Conservation (phyloP, 208 protist genomes). For the Plasmodiophora brassicae region DNA sequence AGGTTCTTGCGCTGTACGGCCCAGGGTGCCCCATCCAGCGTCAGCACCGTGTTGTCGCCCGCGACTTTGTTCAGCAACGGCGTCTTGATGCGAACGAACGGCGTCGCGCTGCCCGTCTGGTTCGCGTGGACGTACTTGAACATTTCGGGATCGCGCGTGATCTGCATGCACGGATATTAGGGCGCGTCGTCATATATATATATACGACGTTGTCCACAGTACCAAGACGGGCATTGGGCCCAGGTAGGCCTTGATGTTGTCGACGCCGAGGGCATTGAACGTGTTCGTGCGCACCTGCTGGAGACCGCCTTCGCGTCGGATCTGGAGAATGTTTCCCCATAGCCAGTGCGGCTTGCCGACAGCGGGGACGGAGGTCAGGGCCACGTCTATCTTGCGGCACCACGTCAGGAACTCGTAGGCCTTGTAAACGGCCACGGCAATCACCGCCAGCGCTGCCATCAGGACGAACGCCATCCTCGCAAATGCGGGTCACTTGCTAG, state of each 20-base stretch:
- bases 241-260: neutral
- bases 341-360: slow-evolving; percentile 8
- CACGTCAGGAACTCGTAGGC: neutral
- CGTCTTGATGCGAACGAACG: neutral
- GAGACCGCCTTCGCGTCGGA: neutral
- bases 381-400: neutral
- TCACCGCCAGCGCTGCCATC: no score
- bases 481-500: no score
- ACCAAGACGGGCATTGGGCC: neutral
- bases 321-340: neutral
- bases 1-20: slow-evolving; percentile 8
- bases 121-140: slow-evolving; percentile 23
- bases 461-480: no score
- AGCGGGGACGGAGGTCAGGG: neutral
- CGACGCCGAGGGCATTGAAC: neutral
- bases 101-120: neutral
- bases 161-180: no score
- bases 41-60: neutral
- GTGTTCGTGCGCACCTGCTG: neutral
- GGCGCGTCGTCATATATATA: no score
- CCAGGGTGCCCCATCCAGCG: neutral
- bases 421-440: no score
- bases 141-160: neutral
- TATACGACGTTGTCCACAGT: no score
- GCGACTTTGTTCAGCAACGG: neutral